These are phyloP conservation scores for Pseudozyma tsukubaensis DNA, from an alignment of 1,284 basidiomycete species.

Conservation along the genomic window DNA sequence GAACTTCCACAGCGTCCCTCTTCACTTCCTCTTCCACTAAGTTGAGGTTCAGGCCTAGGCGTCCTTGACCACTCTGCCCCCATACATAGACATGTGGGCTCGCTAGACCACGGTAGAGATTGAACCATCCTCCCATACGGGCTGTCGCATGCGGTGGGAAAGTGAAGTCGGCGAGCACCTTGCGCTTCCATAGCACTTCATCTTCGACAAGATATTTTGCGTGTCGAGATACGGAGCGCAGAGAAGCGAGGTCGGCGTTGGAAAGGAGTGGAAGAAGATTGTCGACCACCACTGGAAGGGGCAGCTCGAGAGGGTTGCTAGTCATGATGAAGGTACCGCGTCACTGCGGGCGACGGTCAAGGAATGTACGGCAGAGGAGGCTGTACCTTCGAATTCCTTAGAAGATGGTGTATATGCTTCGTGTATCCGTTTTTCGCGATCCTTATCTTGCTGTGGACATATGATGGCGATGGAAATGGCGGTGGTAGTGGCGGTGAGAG, in stretches of 20 bases:
- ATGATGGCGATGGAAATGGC: no score
- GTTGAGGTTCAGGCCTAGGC: conserved; percentile 21
- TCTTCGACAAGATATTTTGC: conserved; percentile 30
- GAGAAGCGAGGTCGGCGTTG: conserved; percentile 24
- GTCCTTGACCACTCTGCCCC: conserved; percentile 29
- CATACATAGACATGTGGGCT: conserved; percentile 46
- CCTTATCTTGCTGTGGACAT: no score
- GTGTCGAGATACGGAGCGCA: conserved; percentile 21
- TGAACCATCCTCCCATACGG: conserved; percentile 38
- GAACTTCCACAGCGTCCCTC: neutral
- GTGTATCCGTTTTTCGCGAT: no score
- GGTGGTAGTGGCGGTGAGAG: neutral
- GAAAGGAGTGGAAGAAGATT: conserved; percentile 34
- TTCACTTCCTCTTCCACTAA: neutral
- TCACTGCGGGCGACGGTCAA: no score
- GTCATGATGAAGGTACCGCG: no score
- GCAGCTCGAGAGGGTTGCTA: conserved; percentile 25
- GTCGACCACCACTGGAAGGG: conserved; percentile 31
- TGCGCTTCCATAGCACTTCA: conserved; percentile 46
- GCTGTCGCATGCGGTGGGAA: conserved; percentile 44
- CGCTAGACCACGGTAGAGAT: conserved; percentile 44
- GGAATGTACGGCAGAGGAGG: no score
- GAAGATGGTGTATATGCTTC: no score
- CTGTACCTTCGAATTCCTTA: no score
- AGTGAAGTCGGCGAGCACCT: conserved; percentile 43